Conservation (phyloP, 116 monocot genomes). For the Papilionanthe hybrid region DNA sequence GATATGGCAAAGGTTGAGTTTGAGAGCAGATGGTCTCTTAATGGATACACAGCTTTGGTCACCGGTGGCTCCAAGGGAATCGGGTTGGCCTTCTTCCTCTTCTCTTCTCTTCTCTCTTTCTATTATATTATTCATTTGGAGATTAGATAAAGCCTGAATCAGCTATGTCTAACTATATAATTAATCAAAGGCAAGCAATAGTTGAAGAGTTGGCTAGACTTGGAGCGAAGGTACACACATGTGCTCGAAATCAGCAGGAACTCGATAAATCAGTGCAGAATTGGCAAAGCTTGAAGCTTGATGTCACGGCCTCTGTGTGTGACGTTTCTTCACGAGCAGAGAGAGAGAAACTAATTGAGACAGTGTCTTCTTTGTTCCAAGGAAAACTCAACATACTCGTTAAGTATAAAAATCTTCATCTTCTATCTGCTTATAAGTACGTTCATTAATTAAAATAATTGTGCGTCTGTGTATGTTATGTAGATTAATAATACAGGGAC, state of each 20-base stretch:
- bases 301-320: conserved; percentile 30
- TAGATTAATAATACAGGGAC: background rate
- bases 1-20: too few relatives aligned
- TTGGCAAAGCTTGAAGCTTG: conserved; percentile 18
- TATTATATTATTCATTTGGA: too few relatives aligned
- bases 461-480: background rate
- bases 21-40: conserved; percentile 26
- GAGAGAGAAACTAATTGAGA: conserved; percentile 16
- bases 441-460: too few relatives aligned
- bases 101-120: too few relatives aligned
- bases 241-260: conserved; percentile 30
- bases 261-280: conserved; percentile 23
- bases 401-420: background rate
- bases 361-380: conserved; percentile 19
- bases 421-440: too few relatives aligned
- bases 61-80: conserved; percentile 35
- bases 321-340: conserved; percentile 27
- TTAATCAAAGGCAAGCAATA: conserved; percentile 14
- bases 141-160: too few relatives aligned
- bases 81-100: conserved; percentile 13
- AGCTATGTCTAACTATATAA: background rate
- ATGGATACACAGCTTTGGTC: conserved; percentile 28
- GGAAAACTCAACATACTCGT: conserved; percentile 47
- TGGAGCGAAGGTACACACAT: conserved; percentile 37
- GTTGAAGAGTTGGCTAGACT: conserved; percentile 31